Evolutionary conservation across 306 rosid species (phyloP).

Genomic region (Quercus engelmannii): DNA sequence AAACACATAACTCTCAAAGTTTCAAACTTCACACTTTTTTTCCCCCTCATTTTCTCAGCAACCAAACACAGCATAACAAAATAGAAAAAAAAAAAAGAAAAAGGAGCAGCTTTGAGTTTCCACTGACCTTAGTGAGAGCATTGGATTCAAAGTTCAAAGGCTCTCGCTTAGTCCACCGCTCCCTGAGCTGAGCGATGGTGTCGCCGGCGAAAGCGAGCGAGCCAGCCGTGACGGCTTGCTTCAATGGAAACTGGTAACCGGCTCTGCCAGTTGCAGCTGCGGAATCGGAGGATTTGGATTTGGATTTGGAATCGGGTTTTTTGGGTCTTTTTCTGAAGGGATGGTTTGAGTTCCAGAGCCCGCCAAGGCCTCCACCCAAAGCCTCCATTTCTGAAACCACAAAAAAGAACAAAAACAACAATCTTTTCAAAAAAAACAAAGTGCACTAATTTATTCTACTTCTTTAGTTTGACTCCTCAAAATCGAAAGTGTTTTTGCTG

Average conservation of each 20-base stretch:
- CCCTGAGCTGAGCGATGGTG: conserved; percentile 49
- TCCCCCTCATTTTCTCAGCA: background rate
- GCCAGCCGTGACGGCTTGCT: conserved; percentile 77
- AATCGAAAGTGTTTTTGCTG: too few relatives aligned
- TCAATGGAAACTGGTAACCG: conserved; percentile 60
- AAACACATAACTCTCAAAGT: background rate
- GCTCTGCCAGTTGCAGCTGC: conserved; percentile 43
- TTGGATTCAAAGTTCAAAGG: conserved; percentile 24
- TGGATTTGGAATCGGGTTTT: conserved; percentile 10
- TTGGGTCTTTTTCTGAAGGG: conserved; percentile 18
- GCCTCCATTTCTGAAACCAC: conserved; percentile 47
- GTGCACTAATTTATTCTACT: too few relatives aligned
- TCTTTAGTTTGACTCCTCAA: too few relatives aligned
- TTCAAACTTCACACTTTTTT: background rate
- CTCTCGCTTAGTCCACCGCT: conserved; percentile 29
- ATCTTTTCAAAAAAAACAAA: background rate
- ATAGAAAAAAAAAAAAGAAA: background rate
- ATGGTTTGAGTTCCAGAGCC: conserved; percentile 66
- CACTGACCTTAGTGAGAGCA: conserved; percentile 35
- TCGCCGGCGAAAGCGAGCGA: conserved; percentile 52
- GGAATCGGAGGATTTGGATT: conserved; percentile 44
- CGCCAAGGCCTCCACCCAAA: conserved; percentile 53
- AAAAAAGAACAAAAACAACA: background rate
- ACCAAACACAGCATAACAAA: background rate
- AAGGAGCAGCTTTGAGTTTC: background rate